These are phyloP conservation scores for Alternaria viburni DNA, from an alignment of 2,329 filamentous ascomycete species.

Conservation along the genomic window DNA sequence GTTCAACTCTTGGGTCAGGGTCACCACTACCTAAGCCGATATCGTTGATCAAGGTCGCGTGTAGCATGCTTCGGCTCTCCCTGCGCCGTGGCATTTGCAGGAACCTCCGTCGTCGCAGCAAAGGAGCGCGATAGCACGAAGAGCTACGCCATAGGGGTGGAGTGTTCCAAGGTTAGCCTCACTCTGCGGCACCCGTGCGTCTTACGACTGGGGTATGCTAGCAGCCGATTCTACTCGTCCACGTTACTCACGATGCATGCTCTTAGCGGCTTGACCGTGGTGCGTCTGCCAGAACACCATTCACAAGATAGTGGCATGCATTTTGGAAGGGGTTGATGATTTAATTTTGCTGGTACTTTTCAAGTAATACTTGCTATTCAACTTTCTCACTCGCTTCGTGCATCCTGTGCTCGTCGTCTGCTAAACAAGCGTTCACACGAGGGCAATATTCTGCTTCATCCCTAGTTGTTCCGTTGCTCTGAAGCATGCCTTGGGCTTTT, in stretches of 20 bases:
- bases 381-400: conserved; percentile 20
- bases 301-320: conserved; percentile 17
- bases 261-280: conserved; percentile 31
- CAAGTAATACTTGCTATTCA: conserved; percentile 24
- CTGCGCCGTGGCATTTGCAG: conserved; percentile 24
- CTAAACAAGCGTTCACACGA: neutral
- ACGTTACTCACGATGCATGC: conserved; percentile 37
- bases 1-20: conserved; percentile 14
- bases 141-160: conserved; percentile 34
- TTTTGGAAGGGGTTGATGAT: conserved; percentile 17
- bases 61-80: conserved; percentile 24
- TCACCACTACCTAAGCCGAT: conserved; percentile 21
- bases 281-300: conserved; percentile 9
- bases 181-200: conserved; percentile 33
- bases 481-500: conserved; percentile 17
- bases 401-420: conserved; percentile 10
- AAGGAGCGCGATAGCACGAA: conserved; percentile 36
- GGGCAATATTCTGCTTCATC: conserved; percentile 3
- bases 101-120: conserved; percentile 26
- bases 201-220: conserved; percentile 25
- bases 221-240: conserved; percentile 38
- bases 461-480: conserved; percentile 1
- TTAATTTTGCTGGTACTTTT: conserved; percentile 15
- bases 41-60: conserved; percentile 17
- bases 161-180: conserved; percentile 43